A percentile compares a stretch with the other conserved stretches of the same genome.
These are phyloP conservation scores for Lepidium aucheri DNA, from an alignment of 345 rosid genomes.

Conservation along the genomic window DNA sequence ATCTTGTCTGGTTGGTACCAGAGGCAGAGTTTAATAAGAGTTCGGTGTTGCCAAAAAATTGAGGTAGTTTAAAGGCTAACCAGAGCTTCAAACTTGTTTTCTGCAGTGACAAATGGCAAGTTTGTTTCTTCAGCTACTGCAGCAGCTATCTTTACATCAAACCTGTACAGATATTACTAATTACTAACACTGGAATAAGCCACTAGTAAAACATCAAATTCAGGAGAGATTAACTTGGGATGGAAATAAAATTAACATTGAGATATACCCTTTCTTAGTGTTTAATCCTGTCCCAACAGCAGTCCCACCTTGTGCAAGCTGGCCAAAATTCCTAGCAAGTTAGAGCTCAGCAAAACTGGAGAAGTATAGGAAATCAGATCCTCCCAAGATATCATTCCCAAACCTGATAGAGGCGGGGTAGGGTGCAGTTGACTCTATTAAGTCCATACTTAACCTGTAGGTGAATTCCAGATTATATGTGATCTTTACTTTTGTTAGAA, in stretches of 20 bases:
- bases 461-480: neutral
- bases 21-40: neutral
- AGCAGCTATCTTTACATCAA: constrained; percentile 86
- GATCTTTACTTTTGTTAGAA: neutral
- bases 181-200: constrained; percentile 2
- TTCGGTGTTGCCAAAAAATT: neutral
- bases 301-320: constrained; percentile 99
- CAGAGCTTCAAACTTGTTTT: constrained; percentile 98
- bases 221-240: neutral
- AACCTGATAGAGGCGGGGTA: constrained; percentile 93
- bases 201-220: neutral
- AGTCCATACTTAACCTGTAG: constrained; percentile 82
- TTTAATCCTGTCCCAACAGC: constrained; percentile 98
- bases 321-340: constrained; percentile 33
- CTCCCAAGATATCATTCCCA: constrained; percentile 3
- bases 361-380: neutral
- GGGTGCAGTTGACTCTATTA: constrained; percentile 57
- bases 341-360: constrained; percentile 21
- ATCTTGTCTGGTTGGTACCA: neutral
- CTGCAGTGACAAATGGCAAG: constrained; percentile 87
- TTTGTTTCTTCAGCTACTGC: constrained; percentile 90
- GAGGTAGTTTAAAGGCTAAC: constrained; percentile 35
- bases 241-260: neutral
- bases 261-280: constrained; percentile 84
- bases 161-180: constrained; percentile 36